phyloP scores from a whole-genome alignment of 768 basidiomycete species.

The Mycena latifolia region DNA sequence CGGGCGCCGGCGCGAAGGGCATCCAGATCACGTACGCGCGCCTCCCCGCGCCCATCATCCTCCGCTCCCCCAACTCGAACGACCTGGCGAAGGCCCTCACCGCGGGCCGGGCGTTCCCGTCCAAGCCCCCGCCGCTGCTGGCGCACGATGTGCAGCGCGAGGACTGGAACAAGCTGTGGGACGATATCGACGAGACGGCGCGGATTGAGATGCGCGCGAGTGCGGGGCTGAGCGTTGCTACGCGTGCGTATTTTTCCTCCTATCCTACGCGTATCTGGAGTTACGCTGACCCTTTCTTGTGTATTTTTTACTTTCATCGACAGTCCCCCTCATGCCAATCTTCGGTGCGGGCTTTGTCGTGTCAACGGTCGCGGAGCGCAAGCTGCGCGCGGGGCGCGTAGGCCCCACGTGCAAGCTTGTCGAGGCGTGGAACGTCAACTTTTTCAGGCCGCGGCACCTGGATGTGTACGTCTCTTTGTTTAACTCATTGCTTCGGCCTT shows the following conservation, averaged over 20 bases:
- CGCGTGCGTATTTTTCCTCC: slow-evolving; percentile 17
- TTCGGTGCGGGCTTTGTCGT: slow-evolving; percentile 31
- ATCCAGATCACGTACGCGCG: slow-evolving; percentile 27
- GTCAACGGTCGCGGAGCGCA: slow-evolving; percentile 31
- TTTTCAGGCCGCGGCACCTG: slow-evolving; percentile 30
- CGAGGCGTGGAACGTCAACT: slow-evolving; percentile 33
- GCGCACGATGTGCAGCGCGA: slow-evolving; percentile 29
- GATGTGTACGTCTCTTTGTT: slow-evolving; percentile 30
- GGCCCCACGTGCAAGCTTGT: slow-evolving; percentile 33
- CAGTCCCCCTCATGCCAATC: slow-evolving; percentile 35
- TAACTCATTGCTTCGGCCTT: slow-evolving; percentile 8
- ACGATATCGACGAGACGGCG: slow-evolving; percentile 35
- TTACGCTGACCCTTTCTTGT: slow-evolving; percentile 1
- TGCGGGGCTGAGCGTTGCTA: slow-evolving; percentile 32
- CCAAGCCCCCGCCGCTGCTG: slow-evolving; percentile 22
- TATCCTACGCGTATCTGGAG: slow-evolving; percentile 15
- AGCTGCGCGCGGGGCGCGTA: slow-evolving; percentile 31
- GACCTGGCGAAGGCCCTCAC: slow-evolving; percentile 31
- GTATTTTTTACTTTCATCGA: not conserved
- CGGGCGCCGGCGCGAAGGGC: slow-evolving; percentile 9
- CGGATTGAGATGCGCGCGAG: slow-evolving; percentile 31
- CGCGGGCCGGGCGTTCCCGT: slow-evolving; percentile 25
- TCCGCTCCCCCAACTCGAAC: slow-evolving; percentile 28
- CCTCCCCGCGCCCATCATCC: slow-evolving; percentile 21
- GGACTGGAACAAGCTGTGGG: slow-evolving; percentile 31